Evolutionary conservation across 2,329 filamentous ascomycete species (phyloP).

Genomic region (Talaromyces sp.): DNA sequence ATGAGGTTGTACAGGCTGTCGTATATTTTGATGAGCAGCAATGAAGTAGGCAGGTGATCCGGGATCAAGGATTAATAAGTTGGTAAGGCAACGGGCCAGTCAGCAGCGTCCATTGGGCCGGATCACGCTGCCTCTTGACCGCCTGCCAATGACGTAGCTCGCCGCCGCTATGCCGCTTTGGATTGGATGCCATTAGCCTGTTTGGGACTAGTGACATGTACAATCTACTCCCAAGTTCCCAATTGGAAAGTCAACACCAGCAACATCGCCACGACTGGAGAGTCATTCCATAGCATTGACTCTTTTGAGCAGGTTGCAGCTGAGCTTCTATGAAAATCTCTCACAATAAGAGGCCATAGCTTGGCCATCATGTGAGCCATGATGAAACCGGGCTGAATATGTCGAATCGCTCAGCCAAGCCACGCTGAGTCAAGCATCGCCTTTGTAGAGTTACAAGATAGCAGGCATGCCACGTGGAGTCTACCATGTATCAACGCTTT

Average conservation of each 20-base stretch:
- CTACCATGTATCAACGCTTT: neutral
- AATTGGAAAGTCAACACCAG: neutral
- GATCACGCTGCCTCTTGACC: constrained; percentile 6
- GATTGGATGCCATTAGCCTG: neutral
- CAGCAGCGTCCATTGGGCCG: neutral
- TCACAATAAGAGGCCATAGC: neutral
- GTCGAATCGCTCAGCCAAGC: neutral
- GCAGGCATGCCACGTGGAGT: neutral
- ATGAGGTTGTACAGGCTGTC: neutral
- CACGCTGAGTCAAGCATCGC: constrained; percentile 3
- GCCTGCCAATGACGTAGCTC: constrained; percentile 16
- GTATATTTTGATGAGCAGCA: neutral
- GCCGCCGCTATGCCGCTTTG: neutral
- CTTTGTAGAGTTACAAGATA: neutral
- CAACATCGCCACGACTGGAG: neutral
- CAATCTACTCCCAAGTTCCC: no score
- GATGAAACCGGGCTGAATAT: neutral
- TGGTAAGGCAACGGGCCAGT: neutral
- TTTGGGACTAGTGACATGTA: neutral
- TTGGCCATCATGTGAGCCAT: neutral
- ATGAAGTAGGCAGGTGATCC: neutral
- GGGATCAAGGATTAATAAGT: constrained; percentile 5
- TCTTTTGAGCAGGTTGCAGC: neutral
- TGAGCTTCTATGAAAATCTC: neutral
- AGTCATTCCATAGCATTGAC: neutral